Conservation (phyloP, 768 basidiomycete genomes). For the Wakefieldia striispora region DNA sequence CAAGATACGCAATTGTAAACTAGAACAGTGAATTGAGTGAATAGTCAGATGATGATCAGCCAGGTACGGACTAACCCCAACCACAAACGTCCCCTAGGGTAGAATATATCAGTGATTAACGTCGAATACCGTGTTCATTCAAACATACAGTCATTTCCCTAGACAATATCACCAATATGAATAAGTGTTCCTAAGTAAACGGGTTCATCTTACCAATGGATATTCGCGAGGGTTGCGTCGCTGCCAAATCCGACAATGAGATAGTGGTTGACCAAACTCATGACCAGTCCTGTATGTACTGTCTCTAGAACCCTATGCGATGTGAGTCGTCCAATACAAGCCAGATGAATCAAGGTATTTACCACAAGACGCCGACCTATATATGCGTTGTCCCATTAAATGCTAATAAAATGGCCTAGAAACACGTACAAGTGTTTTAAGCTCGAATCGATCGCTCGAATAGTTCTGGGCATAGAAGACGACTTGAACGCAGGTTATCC, state of each 20-base stretch:
- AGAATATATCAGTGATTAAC: no score
- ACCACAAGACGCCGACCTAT: no score
- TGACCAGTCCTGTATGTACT: constrained; percentile 3
- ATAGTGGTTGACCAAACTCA: constrained; percentile 7
- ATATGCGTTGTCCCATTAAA: no score
- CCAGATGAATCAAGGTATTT: no score
- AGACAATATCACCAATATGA: neutral
- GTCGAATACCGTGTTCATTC: no score
- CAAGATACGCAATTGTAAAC: no score
- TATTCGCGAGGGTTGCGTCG: neutral
- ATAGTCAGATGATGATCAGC: no score
- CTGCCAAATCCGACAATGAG: constrained; percentile 8
- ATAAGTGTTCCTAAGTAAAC: no score
- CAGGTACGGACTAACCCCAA: no score
- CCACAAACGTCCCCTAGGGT: no score
- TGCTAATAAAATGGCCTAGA: no score
- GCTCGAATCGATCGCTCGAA: neutral
- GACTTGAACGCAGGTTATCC: constrained; percentile 10
- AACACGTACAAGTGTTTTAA: constrained; percentile 6
- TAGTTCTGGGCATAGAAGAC: constrained; percentile 11
- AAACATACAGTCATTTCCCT: neutral
- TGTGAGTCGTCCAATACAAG: neutral
- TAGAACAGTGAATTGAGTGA: no score
- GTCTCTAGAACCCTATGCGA: constrained; percentile 11
- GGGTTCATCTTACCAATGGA: neutral